Percentiles rank a stretch among this genome's conserved stretches.
These are phyloP conservation scores for Afroboletus lepidellus DNA, from an alignment of 1,284 basidiomycete species.

Conservation along the genomic window DNA sequence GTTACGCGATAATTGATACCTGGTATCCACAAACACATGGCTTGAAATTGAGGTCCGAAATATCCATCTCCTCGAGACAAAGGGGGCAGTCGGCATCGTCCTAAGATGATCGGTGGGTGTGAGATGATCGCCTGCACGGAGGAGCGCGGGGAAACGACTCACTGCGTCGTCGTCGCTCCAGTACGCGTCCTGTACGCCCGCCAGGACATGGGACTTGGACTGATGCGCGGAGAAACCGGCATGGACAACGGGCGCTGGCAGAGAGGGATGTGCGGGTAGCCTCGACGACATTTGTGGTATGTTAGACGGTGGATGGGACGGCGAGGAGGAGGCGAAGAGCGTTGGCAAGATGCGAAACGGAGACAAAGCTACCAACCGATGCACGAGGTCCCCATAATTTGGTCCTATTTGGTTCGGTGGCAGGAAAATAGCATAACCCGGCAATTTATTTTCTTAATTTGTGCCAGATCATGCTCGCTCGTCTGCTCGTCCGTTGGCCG, in stretches of 20 bases:
- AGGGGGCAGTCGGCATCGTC: slow-evolving; percentile 98
- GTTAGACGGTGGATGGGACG: slow-evolving; percentile 2
- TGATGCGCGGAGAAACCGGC: slow-evolving; percentile 66
- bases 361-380: slow-evolving; percentile 24
- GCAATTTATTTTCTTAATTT: neutral
- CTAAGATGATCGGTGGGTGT: slow-evolving; percentile 42
- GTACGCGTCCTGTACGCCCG: slow-evolving; percentile 94
- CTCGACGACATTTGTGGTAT: slow-evolving; percentile 43
- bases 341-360: slow-evolving; percentile 12
- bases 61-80: slow-evolving; percentile 98
- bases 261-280: slow-evolving; percentile 52
- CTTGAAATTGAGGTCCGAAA: slow-evolving; percentile 99
- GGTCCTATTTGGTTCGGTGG: slow-evolving; percentile 24
- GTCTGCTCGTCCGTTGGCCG: slow-evolving; percentile 28
- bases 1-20: slow-evolving; percentile 45
- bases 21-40: slow-evolving; percentile 99
- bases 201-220: slow-evolving; percentile 81
- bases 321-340: slow-evolving; percentile 10
- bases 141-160: slow-evolving; percentile 24
- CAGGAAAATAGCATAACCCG: neutral
- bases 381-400: slow-evolving; percentile 28
- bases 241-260: slow-evolving; percentile 71
- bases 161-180: slow-evolving; percentile 95
- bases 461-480: slow-evolving; percentile 22
- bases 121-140: slow-evolving; percentile 13